Conservation (phyloP, 2,329 filamentous ascomycete species). For the Fusarium paranaense region DNA sequence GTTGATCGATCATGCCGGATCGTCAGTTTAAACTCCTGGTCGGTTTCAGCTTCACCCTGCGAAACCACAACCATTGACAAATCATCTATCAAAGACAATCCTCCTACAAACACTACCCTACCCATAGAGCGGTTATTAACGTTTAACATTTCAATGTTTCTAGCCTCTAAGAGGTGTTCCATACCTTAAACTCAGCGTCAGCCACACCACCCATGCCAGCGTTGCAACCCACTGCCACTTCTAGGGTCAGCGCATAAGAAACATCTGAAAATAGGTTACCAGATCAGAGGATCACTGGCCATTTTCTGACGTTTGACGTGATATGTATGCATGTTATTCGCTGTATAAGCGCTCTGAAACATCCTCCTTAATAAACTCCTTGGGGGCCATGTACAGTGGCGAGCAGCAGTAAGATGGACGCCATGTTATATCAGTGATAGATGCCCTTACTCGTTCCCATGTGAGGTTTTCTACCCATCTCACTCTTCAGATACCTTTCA, state of each 20-base stretch:
- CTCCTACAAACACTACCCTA: neutral
- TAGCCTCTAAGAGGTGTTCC: neutral
- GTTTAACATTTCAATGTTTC: neutral
- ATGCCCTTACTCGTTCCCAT: neutral
- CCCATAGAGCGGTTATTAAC: neutral
- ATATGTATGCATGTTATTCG: conserved; percentile 12
- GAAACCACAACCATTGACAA: neutral
- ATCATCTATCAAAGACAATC: conserved; percentile 9
- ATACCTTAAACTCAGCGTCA: neutral
- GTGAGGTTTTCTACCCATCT: neutral
- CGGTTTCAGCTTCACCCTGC: neutral
- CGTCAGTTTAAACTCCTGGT: neutral
- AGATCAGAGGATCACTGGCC: neutral
- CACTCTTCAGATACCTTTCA: neutral
- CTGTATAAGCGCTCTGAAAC: conserved; percentile 15
- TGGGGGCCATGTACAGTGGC: neutral
- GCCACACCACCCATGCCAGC: conserved; percentile 9
- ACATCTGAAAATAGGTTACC: conserved; percentile 3
- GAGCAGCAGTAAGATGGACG: neutral
- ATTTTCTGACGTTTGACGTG: conserved; percentile 4
- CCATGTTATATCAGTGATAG: neutral
- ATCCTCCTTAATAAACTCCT: neutral
- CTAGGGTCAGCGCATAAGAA: conserved; percentile 6
- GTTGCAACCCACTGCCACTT: conserved; percentile 3
- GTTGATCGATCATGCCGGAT: neutral